A percentile compares a stretch with the other conserved stretches of the same genome.
phyloP scores from a whole-genome alignment of 768 basidiomycete species.

The Neoboletus brunneissimus region DNA sequence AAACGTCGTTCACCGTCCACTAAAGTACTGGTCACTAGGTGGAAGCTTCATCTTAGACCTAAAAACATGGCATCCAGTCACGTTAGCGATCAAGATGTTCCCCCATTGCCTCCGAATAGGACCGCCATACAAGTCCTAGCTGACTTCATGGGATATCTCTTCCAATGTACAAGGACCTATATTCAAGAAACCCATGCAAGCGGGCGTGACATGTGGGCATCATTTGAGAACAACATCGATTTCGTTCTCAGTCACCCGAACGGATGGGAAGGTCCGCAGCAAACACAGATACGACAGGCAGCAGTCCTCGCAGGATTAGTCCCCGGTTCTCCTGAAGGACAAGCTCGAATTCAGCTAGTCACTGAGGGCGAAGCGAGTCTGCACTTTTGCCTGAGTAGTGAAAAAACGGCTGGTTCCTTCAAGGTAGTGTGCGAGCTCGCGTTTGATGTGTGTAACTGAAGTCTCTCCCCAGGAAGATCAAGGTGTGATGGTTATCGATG shows the following conservation, averaged over 20 bases:
- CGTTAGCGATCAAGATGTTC: conserved; percentile 35
- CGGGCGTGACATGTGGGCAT: conserved; percentile 41
- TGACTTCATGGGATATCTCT: conserved; percentile 50
- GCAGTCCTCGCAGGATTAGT: conserved; percentile 42
- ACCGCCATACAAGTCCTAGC: conserved; percentile 43
- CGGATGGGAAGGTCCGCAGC: conserved; percentile 47
- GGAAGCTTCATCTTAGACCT: conserved; percentile 37
- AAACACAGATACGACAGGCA: conserved; percentile 43
- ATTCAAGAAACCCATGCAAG: conserved; percentile 46
- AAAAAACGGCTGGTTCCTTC: conserved; percentile 30
- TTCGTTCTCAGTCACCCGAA: conserved; percentile 49
- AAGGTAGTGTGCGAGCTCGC: conserved; percentile 11
- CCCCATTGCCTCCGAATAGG: conserved; percentile 42
- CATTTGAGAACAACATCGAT: conserved; percentile 40
- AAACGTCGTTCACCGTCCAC: not conserved
- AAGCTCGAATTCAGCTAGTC: conserved; percentile 41
- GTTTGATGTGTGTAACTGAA: not conserved
- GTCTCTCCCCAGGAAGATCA: conserved; percentile 36
- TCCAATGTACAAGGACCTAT: conserved; percentile 40
- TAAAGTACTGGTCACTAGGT: conserved; percentile 23
- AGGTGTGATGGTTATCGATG: conserved; percentile 55
- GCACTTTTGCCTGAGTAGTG: conserved; percentile 45
- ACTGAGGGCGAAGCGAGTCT: conserved; percentile 55
- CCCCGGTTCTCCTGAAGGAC: conserved; percentile 35
- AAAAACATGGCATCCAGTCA: conserved; percentile 19